Evolutionary conservation across 345 rosid species (phyloP).

Genomic region (Acer campestre): DNA sequence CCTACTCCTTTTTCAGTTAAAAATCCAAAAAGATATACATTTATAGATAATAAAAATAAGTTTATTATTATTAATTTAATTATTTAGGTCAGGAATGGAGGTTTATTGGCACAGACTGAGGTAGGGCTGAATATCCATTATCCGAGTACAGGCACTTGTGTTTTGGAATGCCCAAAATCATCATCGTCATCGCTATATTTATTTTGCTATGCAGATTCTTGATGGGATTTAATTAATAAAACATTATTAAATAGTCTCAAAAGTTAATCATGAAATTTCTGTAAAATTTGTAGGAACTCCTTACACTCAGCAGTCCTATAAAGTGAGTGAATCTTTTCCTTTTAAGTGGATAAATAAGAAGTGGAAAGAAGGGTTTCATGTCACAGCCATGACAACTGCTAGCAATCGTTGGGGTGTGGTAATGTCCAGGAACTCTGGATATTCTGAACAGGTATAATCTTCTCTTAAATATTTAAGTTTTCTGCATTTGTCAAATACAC

Average conservation of each 20-base stretch:
- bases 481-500: background rate
- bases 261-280: slow-evolving; percentile 22
- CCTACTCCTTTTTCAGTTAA: background rate
- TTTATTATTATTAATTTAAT: background rate
- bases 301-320: slow-evolving; percentile 95
- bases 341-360: slow-evolving; percentile 98
- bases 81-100: background rate
- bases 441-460: slow-evolving; percentile 70
- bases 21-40: background rate
- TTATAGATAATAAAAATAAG: background rate
- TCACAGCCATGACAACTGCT: slow-evolving; percentile 95
- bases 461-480: background rate
- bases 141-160: background rate
- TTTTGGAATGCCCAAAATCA: background rate
- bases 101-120: background rate
- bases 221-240: background rate
- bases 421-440: slow-evolving; percentile 93
- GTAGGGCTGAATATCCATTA: background rate
- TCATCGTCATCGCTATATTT: background rate
- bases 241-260: background rate
- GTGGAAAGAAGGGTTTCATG: slow-evolving; percentile 99
- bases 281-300: slow-evolving; percentile 66
- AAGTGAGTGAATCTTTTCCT: slow-evolving; percentile 97
- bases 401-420: slow-evolving; percentile 96
- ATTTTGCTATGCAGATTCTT: background rate